Base-by-base conservation (phyloP, 331 rosid species). In the Malus hybrid region DNA sequence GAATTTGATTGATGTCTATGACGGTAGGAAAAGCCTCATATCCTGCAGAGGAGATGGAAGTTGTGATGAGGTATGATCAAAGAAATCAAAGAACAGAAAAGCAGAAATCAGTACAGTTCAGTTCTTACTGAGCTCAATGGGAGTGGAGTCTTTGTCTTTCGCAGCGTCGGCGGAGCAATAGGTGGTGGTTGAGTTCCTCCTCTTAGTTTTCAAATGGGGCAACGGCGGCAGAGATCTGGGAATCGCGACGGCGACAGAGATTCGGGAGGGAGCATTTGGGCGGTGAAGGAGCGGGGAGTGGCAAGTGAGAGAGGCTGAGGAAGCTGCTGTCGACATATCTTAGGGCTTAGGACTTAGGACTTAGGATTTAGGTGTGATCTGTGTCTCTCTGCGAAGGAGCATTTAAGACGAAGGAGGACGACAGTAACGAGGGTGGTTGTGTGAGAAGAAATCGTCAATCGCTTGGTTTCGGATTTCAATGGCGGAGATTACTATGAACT, bases 1-100 rank as follows among this genome's bases (percentile, higher is more conserved):
- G 95, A 83, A 94, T 94, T 90, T 90, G 88, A 71, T 94, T 91
- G 72, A 94, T 94, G 74, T 91, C 96, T 86, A 94, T 83, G 55
- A 84, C 84, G 1, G 93, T 81, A 6, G 98, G 97, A 80, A 88
- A 91, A 62, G 98, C 92, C 57, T 89, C 68, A 73, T 85, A 91
- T 80, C 76, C 98, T 91, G 87, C 65, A 80, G 11, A 24, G 24
- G n/a, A 27, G 12, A 34, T 2, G 10, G 10, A 61, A 63, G 32
- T 31, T 77, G 50, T 48, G 50, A 5, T 63, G 20, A n/a, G 57
- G 1, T 60, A 29, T 72, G 19, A 16, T 4, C 32, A 3, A 83
- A 1, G 1, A 39, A 7, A 14, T 42, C 48, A 32, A 84, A 77
- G 34, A 44, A 71, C 74, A 65, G 57, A 50, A 50, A 15, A 70